Evolutionary conservation across 2,329 filamentous ascomycete species (phyloP).

Genomic region (Xenoacremonium recifei): DNA sequence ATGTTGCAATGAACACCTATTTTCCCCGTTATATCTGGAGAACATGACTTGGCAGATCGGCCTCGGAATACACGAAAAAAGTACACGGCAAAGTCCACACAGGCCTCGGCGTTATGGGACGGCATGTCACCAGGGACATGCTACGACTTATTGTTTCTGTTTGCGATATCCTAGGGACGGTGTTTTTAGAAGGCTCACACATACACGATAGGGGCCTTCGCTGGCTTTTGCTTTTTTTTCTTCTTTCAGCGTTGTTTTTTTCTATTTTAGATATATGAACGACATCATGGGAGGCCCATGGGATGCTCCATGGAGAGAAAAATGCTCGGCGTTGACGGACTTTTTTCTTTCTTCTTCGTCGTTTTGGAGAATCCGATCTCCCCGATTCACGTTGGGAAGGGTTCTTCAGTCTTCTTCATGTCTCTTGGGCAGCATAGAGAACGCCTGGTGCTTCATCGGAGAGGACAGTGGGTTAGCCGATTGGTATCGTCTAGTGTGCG

Average conservation of each 20-base stretch:
- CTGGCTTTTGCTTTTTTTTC: neutral
- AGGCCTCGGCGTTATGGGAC: conserved; percentile 14
- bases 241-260: neutral
- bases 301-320: conserved; percentile 13
- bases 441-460: no score
- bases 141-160: conserved; percentile 1
- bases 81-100: conserved; percentile 16
- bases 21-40: neutral
- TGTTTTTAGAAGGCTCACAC: conserved; percentile 18
- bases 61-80: neutral
- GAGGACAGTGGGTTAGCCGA: no score
- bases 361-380: no score
- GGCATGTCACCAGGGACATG: conserved; percentile 1
- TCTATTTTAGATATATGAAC: conserved; percentile 22
- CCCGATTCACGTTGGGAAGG: no score
- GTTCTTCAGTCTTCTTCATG: no score
- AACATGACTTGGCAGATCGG: neutral
- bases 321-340: conserved; percentile 22
- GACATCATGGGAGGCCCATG: conserved; percentile 13
- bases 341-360: conserved; percentile 11
- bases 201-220: conserved; percentile 22
- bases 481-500: no score
- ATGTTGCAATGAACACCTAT: neutral
- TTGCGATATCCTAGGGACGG: conserved; percentile 10
- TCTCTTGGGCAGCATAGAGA: no score